Evolutionary conservation across 768 basidiomycete genomes (phyloP), one percentile per base, ranked within the genome.

Genomic region (Boletus edulis): DNA sequence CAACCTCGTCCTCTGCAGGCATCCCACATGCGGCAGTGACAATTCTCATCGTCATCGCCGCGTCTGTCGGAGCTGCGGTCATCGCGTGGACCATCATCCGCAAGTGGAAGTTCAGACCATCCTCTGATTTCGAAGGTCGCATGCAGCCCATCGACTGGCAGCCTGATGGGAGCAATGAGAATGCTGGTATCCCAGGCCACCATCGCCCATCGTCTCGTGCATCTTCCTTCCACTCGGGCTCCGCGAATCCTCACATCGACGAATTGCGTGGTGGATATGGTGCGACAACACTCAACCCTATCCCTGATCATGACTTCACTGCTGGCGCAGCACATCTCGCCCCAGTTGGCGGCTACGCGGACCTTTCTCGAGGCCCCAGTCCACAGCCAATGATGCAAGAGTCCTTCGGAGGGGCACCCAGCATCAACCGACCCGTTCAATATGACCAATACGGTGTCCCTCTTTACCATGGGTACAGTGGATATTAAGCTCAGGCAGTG

Each of bases 61-160:
- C 86, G 7, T 83, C 78, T 44, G 62, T 93, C 41, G 92, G 83
- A 49, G 87, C 79, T 31, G 66, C 87, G 49, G 79, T 81, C 53
- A 83, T 93, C 61, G 76, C 87, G 58, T 95, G 92, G 92, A 94
- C 91, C 46, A 73, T 92, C 66, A 89, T 94, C 78, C 87, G 92
- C 75, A 93, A 94, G 72, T 93, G 90, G 88, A 92, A 93, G 75
- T 85, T 94, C 66, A 84, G 82, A 51, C 83, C 87, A 54, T 93
- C 91, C 31, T 78, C 82, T 65, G 80, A 82, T 62, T 94, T 94
- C 68, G 88, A 91, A 63, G 83, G 85, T 57, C 89, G 91, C 61
- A 82, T 95, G 75, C 83, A 88, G 55, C 91, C 93, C 56, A 91
- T 94, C 67, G 85, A 92, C 74, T 94, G 89, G 90, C 83, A 88